Conservation (phyloP, 352 stramenopile species). For the Pythium apleroticum region DNA sequence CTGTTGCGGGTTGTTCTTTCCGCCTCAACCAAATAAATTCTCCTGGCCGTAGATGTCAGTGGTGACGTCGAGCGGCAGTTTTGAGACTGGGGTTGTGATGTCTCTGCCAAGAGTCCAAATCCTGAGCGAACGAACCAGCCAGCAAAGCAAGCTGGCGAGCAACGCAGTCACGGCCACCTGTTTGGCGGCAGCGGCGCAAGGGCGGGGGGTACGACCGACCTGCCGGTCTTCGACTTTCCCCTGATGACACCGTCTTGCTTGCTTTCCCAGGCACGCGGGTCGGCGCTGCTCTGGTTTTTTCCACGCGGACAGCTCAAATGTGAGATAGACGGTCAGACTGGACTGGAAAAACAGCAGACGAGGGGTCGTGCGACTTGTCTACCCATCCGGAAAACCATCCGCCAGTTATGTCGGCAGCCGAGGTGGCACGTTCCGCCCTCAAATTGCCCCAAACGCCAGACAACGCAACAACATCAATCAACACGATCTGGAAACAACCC, state of each 20-base stretch:
- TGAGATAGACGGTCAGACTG: constrained; percentile 18
- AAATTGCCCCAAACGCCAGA: constrained; percentile 2
- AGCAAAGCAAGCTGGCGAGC: neutral
- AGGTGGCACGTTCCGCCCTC: constrained; percentile 2
- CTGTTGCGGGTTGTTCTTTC: neutral
- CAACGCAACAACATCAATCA: constrained; percentile 14
- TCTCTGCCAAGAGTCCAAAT: neutral
- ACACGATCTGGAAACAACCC: neutral
- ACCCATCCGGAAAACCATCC: constrained; percentile 25
- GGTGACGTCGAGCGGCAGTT: neutral
- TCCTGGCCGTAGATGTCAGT: neutral
- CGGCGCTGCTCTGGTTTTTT: constrained; percentile 28
- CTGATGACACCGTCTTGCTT: constrained; percentile 7
- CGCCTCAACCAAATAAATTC: neutral
- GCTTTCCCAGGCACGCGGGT: constrained; percentile 3
- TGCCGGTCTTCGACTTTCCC: constrained; percentile 1
- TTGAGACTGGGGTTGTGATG: neutral
- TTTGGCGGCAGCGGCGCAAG: constrained; percentile 9
- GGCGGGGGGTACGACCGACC: constrained; percentile 16
- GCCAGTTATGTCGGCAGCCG: constrained; percentile 9
- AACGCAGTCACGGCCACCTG: constrained; percentile 15
- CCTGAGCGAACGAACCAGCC: constrained; percentile 8
- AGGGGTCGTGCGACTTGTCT: constrained; percentile 31
- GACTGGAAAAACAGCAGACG: constrained; percentile 22
- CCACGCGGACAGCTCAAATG: neutral